A percentile compares a stretch with the other conserved stretches of the same genome.
Evolutionary conservation across 306 rosid species (phyloP).

Genomic region (Alnus rubra): DNA sequence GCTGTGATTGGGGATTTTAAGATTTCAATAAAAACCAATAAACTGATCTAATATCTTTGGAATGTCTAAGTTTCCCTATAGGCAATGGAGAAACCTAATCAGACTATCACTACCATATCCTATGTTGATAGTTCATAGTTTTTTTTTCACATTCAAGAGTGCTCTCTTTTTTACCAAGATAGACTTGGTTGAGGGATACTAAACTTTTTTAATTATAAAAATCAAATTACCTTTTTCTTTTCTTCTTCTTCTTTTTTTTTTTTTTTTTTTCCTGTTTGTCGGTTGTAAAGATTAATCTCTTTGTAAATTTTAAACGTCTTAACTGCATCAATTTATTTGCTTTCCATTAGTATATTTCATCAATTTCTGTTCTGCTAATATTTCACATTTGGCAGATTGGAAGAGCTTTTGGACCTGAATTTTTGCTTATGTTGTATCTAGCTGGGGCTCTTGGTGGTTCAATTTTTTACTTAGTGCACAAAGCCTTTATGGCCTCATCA

Average conservation of each 20-base stretch:
- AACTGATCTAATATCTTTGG: background rate
- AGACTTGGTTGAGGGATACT: background rate
- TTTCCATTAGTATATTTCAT: conserved; percentile 16
- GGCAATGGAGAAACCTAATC: conserved; percentile 4
- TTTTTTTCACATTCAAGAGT: background rate
- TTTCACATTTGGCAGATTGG: conserved; percentile 58
- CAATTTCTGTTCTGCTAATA: conserved; percentile 28
- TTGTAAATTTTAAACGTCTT: background rate
- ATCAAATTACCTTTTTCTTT: background rate
- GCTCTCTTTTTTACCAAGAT: background rate
- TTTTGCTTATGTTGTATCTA: conserved; percentile 77
- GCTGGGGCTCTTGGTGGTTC: conserved; percentile 87
- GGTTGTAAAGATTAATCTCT: background rate
- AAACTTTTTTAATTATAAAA: background rate
- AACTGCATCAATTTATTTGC: background rate
- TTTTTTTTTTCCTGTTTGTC: background rate
- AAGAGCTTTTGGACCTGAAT: conserved; percentile 64
- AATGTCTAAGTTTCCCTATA: background rate
- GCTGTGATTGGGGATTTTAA: background rate
- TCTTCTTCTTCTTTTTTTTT: no score
- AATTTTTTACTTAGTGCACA: conserved; percentile 60
- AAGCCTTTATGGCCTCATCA: conserved; percentile 62
- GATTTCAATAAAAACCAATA: background rate
- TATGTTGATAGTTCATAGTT: background rate
- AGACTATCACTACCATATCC: background rate